These are phyloP conservation scores for Uromyces viciae-fabae DNA, from an alignment of 1,284 basidiomycete genomes.

Conservation along the genomic window DNA sequence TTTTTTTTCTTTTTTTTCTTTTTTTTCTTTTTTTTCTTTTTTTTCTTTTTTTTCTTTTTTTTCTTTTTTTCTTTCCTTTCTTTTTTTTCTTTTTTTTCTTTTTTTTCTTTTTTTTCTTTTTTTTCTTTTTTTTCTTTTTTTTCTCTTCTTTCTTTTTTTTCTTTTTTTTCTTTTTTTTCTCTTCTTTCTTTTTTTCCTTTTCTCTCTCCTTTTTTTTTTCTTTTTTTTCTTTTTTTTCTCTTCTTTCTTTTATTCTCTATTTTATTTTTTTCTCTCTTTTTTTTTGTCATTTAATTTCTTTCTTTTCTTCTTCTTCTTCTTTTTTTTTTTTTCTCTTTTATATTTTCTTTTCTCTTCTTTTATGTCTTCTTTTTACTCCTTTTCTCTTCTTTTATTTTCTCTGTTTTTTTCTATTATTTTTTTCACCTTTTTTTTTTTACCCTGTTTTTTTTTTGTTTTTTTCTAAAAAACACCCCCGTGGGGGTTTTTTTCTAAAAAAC, in stretches of 20 bases:
- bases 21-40: background rate
- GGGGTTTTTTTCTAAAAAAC: too few relatives aligned
- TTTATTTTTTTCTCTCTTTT: background rate
- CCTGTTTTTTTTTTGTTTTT: background rate
- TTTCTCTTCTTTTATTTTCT: background rate
- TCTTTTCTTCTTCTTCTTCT: background rate
- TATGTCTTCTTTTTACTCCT: background rate
- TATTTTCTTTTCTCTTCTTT: background rate
- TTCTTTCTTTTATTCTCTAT: background rate
- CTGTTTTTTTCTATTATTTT: background rate
- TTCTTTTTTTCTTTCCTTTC: background rate
- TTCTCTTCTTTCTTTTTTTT: background rate
- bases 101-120: background rate
- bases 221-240: background rate
- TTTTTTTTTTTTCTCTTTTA: background rate
- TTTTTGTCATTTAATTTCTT: background rate
- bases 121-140: background rate
- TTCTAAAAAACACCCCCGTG: too few relatives aligned
- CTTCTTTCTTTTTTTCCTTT: background rate
- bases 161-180: background rate
- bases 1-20: too few relatives aligned
- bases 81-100: background rate
- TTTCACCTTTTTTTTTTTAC: background rate
- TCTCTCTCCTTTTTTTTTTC: background rate
- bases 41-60: slow-evolving; percentile 1